Percentiles rank a stretch among this genome's conserved stretches.
Conservation (phyloP, 192 early-diverging fungal species). For the Coemansia guatemalensis region DNA sequence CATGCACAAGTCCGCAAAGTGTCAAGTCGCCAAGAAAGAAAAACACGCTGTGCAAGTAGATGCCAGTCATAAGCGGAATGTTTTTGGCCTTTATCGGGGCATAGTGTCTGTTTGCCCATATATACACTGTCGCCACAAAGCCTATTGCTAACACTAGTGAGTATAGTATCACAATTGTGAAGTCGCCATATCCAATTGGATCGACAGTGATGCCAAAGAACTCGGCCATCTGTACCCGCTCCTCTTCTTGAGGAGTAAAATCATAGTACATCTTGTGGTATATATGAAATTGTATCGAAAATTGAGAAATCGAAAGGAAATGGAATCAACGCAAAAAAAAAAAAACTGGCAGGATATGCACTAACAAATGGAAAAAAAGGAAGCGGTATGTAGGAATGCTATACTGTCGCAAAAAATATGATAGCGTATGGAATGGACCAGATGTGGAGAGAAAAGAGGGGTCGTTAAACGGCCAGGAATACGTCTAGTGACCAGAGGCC, state of each 20-base stretch:
- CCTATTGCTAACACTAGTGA: constrained; percentile 22
- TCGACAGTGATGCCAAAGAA: constrained; percentile 38
- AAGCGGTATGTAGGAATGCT: too few species aligned
- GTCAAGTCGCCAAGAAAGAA: constrained; percentile 50
- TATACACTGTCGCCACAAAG: constrained; percentile 40
- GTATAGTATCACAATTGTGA: constrained; percentile 25
- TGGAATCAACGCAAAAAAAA: not conserved
- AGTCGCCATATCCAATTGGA: constrained; percentile 36
- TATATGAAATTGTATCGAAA: not conserved
- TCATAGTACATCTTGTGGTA: constrained; percentile 40
- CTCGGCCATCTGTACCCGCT: constrained; percentile 29
- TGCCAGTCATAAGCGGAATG: constrained; percentile 51
- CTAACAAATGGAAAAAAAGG: too few species aligned
- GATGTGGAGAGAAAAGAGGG: too few species aligned
- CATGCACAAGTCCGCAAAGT: constrained; percentile 46
- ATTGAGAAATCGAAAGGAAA: not conserved
- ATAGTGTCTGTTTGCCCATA: constrained; percentile 45
- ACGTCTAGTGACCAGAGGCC: too few species aligned
- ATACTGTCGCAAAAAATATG: too few species aligned
- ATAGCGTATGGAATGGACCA: too few species aligned
- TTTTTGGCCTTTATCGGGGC: constrained; percentile 56
- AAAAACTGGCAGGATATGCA: not conserved
- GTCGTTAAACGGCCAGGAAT: too few species aligned
- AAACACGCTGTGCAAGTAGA: constrained; percentile 45
- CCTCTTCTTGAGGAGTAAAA: constrained; percentile 26